Conservation (phyloP, 2,329 filamentous ascomycete genomes). For the Talaromyces albobiverticillius region DNA sequence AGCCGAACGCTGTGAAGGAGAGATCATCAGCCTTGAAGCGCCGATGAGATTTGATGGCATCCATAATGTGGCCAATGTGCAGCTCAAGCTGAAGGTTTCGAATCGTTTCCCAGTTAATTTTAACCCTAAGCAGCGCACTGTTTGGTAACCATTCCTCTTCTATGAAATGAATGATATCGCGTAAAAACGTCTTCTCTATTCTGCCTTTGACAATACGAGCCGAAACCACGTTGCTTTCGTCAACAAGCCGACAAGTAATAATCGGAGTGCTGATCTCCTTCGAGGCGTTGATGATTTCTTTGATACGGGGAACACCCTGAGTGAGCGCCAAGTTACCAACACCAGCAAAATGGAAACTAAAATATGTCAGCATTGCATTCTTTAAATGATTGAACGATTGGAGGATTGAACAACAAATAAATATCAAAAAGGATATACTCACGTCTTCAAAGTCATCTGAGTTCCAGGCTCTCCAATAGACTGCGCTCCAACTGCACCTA, state of each 20-base stretch:
- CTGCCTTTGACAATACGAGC: conserved; percentile 89
- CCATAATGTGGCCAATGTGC: conserved; percentile 66
- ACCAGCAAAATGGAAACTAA: conserved; percentile 79
- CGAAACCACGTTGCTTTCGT: conserved; percentile 66
- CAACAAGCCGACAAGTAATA: conserved; percentile 76
- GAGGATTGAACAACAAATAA: neutral
- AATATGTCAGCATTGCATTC: neutral
- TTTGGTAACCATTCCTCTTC: conserved; percentile 85
- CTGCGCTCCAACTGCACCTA: conserved; percentile 93
- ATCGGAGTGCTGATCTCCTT: conserved; percentile 92
- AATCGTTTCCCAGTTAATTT: conserved; percentile 76
- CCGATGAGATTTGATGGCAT: conserved; percentile 74
- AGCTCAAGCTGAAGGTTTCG: conserved; percentile 80
- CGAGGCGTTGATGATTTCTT: conserved; percentile 99
- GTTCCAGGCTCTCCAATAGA: conserved; percentile 98
- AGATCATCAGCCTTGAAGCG: conserved; percentile 70
- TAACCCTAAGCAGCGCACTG: conserved; percentile 73
- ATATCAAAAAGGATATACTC: conserved; percentile 52
- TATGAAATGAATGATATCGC: conserved; percentile 74
- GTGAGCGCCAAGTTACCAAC: conserved; percentile 99
- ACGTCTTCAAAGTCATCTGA: conserved; percentile 96
- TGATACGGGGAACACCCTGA: conserved; percentile 98
- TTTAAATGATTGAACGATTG: neutral
- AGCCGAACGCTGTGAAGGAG: conserved; percentile 48
- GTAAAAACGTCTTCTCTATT: conserved; percentile 90